phyloP scores from a whole-genome alignment of 495 filamentous ascomycete species.

The Tuber borchii region DNA sequence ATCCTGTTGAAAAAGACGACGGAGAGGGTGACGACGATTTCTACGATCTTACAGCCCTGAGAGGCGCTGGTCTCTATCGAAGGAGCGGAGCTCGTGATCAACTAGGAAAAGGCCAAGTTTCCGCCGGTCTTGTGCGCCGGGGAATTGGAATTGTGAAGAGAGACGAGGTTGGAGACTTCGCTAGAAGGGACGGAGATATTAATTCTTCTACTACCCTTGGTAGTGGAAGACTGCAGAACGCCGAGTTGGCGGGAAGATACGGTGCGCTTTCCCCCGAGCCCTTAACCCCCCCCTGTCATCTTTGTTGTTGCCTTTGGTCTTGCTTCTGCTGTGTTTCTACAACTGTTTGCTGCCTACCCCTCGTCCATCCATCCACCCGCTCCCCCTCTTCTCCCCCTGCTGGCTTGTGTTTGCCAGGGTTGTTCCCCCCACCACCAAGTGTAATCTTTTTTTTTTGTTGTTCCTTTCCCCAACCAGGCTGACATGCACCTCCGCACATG shows the following conservation, averaged over 20 bases:
- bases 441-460: constrained; percentile 10
- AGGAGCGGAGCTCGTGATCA: constrained; percentile 18
- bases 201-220: constrained; percentile 37
- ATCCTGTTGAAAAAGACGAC: constrained; percentile 6
- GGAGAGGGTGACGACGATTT: constrained; percentile 23
- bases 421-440: constrained; percentile 2
- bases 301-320: constrained; percentile 24
- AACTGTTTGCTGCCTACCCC: constrained; percentile 18
- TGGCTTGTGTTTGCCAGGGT: not conserved
- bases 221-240: constrained; percentile 38
- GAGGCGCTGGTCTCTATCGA: constrained; percentile 19
- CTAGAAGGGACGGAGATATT: constrained; percentile 18
- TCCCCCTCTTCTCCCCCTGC: constrained; percentile 6
- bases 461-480: constrained; percentile 17
- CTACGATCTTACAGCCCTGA: constrained; percentile 26
- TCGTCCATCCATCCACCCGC: not conserved
- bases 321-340: constrained; percentile 17
- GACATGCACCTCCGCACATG: constrained; percentile 24
- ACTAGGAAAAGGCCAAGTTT: not conserved
- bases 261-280: constrained; percentile 16
- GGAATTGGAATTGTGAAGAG: constrained; percentile 33
- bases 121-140: constrained; percentile 32
- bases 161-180: constrained; percentile 20
- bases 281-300: not conserved
- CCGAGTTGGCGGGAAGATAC: constrained; percentile 40